These are phyloP conservation scores for Acrocalymma vagum DNA, from an alignment of 2,329 filamentous ascomycete species.

Conservation along the genomic window DNA sequence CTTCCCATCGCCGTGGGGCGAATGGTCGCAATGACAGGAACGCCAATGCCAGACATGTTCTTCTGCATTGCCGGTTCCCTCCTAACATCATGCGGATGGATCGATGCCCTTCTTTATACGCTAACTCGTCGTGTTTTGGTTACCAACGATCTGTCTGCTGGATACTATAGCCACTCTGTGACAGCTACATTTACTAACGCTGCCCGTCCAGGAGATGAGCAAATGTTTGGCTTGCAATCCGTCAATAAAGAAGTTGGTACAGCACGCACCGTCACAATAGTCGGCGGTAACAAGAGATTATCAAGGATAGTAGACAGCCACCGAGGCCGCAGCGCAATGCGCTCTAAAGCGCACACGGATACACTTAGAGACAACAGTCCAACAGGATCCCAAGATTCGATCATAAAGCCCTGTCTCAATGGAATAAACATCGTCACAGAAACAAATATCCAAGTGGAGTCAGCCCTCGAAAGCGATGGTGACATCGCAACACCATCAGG, in stretches of 20 bases:
- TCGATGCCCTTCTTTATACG: slow-evolving; percentile 54
- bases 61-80: slow-evolving; percentile 68
- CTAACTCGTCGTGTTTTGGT: slow-evolving; percentile 52
- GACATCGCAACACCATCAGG: slow-evolving; percentile 11
- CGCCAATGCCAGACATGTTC: slow-evolving; percentile 59
- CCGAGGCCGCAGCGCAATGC: slow-evolving; percentile 25
- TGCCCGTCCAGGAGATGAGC: slow-evolving; percentile 31
- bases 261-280: slow-evolving; percentile 45
- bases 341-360: slow-evolving; percentile 20
- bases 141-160: slow-evolving; percentile 37
- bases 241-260: slow-evolving; percentile 37
- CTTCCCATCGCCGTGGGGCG: slow-evolving; percentile 65
- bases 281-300: slow-evolving; percentile 38
- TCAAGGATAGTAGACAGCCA: slow-evolving; percentile 38
- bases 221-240: slow-evolving; percentile 37
- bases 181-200: slow-evolving; percentile 31
- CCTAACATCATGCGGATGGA: slow-evolving; percentile 59
- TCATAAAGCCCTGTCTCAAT: slow-evolving; percentile 36
- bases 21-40: slow-evolving; percentile 48
- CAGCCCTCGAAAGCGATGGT: slow-evolving; percentile 19
- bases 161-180: slow-evolving; percentile 31
- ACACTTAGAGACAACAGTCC: slow-evolving; percentile 31
- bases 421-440: slow-evolving; percentile 40
- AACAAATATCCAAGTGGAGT: slow-evolving; percentile 45
- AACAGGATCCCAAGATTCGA: slow-evolving; percentile 43